phyloP scores from a whole-genome alignment of 2,329 filamentous ascomycete species.

The Taxawa tesnikishii region DNA sequence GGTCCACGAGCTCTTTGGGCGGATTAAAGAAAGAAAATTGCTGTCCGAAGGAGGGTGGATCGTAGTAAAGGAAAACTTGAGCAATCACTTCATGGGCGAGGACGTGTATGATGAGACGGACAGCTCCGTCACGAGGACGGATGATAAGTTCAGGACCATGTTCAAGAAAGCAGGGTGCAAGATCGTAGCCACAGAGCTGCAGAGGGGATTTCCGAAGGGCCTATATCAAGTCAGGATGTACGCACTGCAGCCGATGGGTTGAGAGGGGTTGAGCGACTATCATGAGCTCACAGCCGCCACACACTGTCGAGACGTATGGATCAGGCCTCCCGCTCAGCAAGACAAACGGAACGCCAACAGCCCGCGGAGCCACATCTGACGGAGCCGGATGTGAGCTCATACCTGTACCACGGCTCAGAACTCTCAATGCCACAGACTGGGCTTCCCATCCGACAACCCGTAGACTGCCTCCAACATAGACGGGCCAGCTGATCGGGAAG shows the following conservation, averaged over 20 bases:
- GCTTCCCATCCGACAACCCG: too few relatives aligned
- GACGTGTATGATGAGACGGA: slow-evolving; percentile 69
- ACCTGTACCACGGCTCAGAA: too few relatives aligned
- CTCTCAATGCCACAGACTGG: too few relatives aligned
- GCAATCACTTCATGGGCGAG: slow-evolving; percentile 34
- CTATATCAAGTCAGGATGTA: slow-evolving; percentile 69
- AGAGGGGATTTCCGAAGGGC: slow-evolving; percentile 57
- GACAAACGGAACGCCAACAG: too few relatives aligned
- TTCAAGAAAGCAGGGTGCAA: slow-evolving; percentile 58
- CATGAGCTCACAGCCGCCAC: too few relatives aligned
- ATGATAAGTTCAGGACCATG: slow-evolving; percentile 56
- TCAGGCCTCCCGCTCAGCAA: too few relatives aligned
- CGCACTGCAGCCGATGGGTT: slow-evolving; percentile 47
- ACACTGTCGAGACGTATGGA: too few relatives aligned
- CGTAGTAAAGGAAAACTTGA: slow-evolving; percentile 72
- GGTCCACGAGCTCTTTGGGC: slow-evolving; percentile 52
- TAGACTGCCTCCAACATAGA: too few relatives aligned
- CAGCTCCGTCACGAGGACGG: slow-evolving; percentile 64
- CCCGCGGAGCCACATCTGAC: too few relatives aligned
- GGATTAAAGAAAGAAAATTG: slow-evolving; percentile 42
- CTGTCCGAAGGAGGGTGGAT: slow-evolving; percentile 41
- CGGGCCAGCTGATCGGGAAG: too few relatives aligned
- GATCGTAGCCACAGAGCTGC: slow-evolving; percentile 58
- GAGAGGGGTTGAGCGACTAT: too few relatives aligned
- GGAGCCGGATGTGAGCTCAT: too few relatives aligned